Conservation (phyloP, 305 asterid genomes). For the Striga hermonthica region DNA sequence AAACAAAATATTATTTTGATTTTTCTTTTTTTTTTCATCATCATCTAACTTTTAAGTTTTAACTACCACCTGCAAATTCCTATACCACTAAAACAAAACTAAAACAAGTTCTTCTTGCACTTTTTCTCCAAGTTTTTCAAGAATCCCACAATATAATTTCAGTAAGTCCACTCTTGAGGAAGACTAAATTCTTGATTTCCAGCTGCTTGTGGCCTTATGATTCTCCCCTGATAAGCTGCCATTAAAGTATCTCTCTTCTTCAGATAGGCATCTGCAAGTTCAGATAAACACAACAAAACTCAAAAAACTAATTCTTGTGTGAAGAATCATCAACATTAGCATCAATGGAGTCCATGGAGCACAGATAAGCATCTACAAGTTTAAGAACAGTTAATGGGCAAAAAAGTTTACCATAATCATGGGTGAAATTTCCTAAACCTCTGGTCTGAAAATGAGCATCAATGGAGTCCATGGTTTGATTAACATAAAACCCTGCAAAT, state of each 20-base stretch:
- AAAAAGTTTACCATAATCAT: slow-evolving; percentile 32
- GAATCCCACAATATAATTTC: background rate
- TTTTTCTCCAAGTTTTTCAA: background rate
- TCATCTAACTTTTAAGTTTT: slow-evolving; percentile 12
- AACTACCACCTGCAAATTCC: background rate
- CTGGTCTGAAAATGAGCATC: slow-evolving; percentile 35
- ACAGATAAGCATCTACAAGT: too few species aligned
- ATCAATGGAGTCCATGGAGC: too few species aligned
- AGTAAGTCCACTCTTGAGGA: slow-evolving; percentile 60
- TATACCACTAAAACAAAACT: background rate
- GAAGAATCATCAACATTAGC: too few species aligned
- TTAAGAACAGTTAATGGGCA: too few species aligned
- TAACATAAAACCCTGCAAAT: too few species aligned
- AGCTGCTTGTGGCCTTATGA: slow-evolving; percentile 16
- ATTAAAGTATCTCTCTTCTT: slow-evolving; percentile 27
- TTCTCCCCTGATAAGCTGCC: slow-evolving; percentile 35
- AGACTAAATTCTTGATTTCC: slow-evolving; percentile 44
- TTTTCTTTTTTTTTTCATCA: slow-evolving; percentile 22
- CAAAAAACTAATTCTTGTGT: too few species aligned
- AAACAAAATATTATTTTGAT: slow-evolving; percentile 9
- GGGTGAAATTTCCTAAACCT: slow-evolving; percentile 12
- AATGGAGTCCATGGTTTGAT: slow-evolving; percentile 31
- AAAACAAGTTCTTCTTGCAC: background rate
- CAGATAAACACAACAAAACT: background rate
- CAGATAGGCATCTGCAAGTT: slow-evolving; percentile 28